phyloP scores from a whole-genome alignment of 2,329 filamentous ascomycete genomes.

The Monosporascus sp. region DNA sequence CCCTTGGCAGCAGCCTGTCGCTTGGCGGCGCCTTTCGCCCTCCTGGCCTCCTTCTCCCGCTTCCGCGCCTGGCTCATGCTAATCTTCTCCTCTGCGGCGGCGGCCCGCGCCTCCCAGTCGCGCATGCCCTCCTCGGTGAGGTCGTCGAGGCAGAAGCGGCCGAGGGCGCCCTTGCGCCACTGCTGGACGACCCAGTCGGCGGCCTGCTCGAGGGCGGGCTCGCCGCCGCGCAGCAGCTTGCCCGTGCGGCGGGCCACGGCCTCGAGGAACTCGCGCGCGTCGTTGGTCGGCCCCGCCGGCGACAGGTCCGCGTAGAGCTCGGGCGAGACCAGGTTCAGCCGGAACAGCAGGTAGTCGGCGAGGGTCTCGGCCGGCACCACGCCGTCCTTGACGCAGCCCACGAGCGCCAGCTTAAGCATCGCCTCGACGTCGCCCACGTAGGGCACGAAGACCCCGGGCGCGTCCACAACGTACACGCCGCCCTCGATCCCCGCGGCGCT shows the following conservation, averaged over 20 bases:
- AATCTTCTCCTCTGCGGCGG: constrained; percentile 40
- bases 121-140: constrained; percentile 55
- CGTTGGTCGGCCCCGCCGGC: constrained; percentile 65
- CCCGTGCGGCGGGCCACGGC: constrained; percentile 70
- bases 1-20: constrained; percentile 18
- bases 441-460: constrained; percentile 90
- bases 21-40: constrained; percentile 31
- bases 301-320: constrained; percentile 57
- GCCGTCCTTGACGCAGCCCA: constrained; percentile 85
- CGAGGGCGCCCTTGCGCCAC: constrained; percentile 74
- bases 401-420: constrained; percentile 94
- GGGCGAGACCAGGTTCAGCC: constrained; percentile 66
- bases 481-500: constrained; percentile 35
- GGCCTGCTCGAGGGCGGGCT: constrained; percentile 64
- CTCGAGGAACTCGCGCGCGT: constrained; percentile 67
- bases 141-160: constrained; percentile 74
- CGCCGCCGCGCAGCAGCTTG: constrained; percentile 66
- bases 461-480: constrained; percentile 82
- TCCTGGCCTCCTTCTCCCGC: constrained; percentile 54
- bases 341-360: constrained; percentile 86
- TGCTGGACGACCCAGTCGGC: constrained; percentile 76
- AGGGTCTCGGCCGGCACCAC: constrained; percentile 72
- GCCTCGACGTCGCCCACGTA: constrained; percentile 78
- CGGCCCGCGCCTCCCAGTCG: constrained; percentile 6
- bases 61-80: constrained; percentile 68